Conservation (phyloP, 2,329 filamentous ascomycete species). For the Coniochaeta sp. region DNA sequence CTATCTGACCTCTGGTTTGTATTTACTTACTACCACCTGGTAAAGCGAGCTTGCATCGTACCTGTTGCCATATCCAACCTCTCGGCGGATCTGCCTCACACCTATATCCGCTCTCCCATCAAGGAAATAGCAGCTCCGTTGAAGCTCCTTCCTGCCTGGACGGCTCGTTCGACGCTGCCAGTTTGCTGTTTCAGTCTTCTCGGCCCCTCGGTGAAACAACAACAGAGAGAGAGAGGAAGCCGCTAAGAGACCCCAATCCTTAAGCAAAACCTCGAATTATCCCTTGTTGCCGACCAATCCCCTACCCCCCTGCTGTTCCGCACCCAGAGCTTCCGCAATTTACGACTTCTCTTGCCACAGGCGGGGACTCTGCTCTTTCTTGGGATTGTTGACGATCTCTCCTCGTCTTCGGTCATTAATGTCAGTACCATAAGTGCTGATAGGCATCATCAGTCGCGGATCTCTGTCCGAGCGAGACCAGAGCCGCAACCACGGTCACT, state of each 20-base stretch:
- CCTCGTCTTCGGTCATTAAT: background rate
- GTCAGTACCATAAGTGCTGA: background rate
- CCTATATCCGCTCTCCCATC: background rate
- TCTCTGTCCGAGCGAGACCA: background rate
- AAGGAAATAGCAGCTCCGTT: background rate
- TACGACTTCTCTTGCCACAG: background rate
- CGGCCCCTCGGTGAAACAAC: constrained; percentile 1
- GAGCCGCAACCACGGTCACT: background rate
- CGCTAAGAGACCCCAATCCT: background rate
- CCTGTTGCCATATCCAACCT: no score
- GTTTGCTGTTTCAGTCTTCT: background rate
- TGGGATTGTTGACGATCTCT: background rate
- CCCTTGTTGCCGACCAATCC: background rate
- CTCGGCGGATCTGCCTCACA: background rate
- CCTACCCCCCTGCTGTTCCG: background rate
- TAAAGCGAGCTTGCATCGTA: no score
- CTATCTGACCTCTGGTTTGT: background rate
- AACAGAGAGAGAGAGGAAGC: background rate
- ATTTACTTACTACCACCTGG: no score
- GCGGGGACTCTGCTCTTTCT: background rate
- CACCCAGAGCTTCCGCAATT: background rate
- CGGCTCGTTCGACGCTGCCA: background rate
- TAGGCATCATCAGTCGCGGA: background rate
- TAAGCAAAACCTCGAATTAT: background rate
- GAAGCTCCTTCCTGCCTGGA: background rate